phyloP scores from a whole-genome alignment of 345 rosid species.

The Populus ilicifolia region DNA sequence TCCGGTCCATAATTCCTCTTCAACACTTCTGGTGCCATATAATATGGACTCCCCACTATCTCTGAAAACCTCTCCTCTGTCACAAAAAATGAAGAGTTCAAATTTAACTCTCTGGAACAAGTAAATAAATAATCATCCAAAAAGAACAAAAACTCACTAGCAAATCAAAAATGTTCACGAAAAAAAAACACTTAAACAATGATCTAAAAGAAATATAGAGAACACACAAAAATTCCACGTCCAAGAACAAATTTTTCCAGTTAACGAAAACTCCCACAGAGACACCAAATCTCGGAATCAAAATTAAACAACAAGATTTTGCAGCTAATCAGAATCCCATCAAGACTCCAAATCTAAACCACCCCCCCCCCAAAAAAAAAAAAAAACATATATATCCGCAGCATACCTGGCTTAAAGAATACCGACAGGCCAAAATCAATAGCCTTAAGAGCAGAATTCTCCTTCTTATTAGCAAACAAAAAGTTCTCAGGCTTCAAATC shows the following conservation, averaged over 20 bases:
- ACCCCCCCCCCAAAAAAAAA: too few species aligned
- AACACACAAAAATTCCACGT: neutral
- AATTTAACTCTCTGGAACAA: neutral
- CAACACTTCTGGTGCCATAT: slow-evolving; percentile 95
- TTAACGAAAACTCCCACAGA: neutral
- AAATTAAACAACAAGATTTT: neutral
- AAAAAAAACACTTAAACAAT: neutral
- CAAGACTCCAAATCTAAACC: neutral
- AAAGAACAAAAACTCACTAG: neutral
- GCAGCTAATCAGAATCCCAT: neutral
- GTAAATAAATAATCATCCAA: neutral
- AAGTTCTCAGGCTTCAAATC: slow-evolving; percentile 97
- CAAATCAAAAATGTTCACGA: neutral
- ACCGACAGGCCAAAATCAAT: slow-evolving; percentile 94
- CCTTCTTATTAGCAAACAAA: slow-evolving; percentile 86
- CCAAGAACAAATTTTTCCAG: neutral
- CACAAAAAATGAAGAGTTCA: neutral
- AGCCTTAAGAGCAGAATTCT: slow-evolving; percentile 69
- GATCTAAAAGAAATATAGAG: slow-evolving; percentile 5
- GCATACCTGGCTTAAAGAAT: slow-evolving; percentile 75
- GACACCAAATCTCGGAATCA: neutral
- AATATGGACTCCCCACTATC: slow-evolving; percentile 96
- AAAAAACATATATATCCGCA: neutral
- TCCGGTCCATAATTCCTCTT: slow-evolving; percentile 87
- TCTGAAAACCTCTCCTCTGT: slow-evolving; percentile 75